Percentiles rank a stretch among this genome's conserved stretches.
Evolutionary conservation across 495 filamentous ascomycete genomes (phyloP).

Genomic region (Penicillium roqueforti): DNA sequence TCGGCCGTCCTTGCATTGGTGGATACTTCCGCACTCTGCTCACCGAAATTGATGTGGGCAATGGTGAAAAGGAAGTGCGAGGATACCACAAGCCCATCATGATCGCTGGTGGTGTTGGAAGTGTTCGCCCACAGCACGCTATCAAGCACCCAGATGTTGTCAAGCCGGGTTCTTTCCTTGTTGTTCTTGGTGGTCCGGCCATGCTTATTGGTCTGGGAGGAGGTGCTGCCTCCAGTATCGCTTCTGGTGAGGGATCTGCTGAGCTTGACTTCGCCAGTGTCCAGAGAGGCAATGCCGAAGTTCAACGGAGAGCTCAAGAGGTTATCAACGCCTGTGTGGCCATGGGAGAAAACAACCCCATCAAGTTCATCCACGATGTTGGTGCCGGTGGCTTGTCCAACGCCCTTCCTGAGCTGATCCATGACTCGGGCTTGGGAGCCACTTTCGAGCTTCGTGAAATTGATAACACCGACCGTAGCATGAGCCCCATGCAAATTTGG

Average conservation of each 20-base stretch:
- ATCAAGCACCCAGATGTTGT: conserved; percentile 76
- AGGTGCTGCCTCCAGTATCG: conserved; percentile 87
- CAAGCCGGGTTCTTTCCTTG: conserved; percentile 74
- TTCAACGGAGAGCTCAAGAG: conserved; percentile 90
- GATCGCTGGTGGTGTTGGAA: conserved; percentile 94
- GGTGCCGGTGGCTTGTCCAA: conserved; percentile 94
- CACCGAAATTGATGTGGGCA: conserved; percentile 56
- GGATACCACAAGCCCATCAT: conserved; percentile 99
- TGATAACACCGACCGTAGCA: conserved; percentile 80
- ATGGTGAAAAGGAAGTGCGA: conserved; percentile 64
- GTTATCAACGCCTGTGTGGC: conserved; percentile 92
- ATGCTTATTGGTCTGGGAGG: conserved; percentile 97
- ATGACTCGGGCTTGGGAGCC: conserved; percentile 84
- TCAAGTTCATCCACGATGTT: conserved; percentile 95
- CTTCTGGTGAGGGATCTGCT: conserved; percentile 80
- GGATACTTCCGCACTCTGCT: conserved; percentile 90
- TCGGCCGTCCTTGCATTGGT: conserved; percentile 83
- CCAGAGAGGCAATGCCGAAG: conserved; percentile 87
- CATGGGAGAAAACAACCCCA: conserved; percentile 78
- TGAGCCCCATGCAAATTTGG: conserved; percentile 96
- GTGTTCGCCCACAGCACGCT: conserved; percentile 90
- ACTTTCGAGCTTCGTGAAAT: conserved; percentile 88
- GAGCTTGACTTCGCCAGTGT: conserved; percentile 96
- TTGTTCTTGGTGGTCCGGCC: conserved; percentile 90
- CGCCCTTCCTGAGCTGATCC: conserved; percentile 85